Evolutionary conservation across 2,329 filamentous ascomycete genomes (phyloP).

Genomic region (Exophiala sideris): DNA sequence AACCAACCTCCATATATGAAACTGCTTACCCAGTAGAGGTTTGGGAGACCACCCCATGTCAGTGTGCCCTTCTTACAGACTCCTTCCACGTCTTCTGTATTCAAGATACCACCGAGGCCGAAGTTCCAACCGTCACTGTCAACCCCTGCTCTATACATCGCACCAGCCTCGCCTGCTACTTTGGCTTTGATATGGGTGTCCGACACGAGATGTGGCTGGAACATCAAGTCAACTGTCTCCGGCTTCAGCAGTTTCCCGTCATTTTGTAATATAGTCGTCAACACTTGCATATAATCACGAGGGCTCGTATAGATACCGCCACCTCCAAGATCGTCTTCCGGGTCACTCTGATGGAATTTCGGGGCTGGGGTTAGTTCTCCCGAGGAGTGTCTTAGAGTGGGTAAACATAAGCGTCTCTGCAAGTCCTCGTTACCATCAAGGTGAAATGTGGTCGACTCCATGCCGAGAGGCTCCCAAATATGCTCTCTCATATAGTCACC

Average conservation of each 20-base stretch:
- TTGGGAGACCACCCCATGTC: conserved; percentile 29
- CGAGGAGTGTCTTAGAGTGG: conserved; percentile 40
- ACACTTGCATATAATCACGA: conserved; percentile 32
- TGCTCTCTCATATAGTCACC: conserved; percentile 44
- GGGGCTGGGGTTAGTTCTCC: conserved; percentile 36
- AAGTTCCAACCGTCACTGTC: conserved; percentile 16
- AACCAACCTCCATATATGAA: not conserved
- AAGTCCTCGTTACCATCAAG: conserved; percentile 9
- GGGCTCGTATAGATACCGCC: conserved; percentile 41
- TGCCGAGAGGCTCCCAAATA: conserved; percentile 46
- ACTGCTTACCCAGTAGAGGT: conserved; percentile 23
- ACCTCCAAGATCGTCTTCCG: conserved; percentile 44
- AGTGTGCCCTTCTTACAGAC: conserved; percentile 21
- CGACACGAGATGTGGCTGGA: conserved; percentile 18
- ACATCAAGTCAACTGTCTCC: conserved; percentile 25
- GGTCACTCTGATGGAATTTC: conserved; percentile 38
- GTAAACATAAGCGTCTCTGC: conserved; percentile 27
- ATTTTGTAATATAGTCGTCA: conserved; percentile 32
- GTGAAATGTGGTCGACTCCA: conserved; percentile 30
- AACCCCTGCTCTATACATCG: conserved; percentile 10
- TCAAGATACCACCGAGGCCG: conserved; percentile 17
- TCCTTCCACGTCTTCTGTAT: conserved; percentile 16
- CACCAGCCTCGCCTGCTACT: not conserved
- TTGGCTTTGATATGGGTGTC: not conserved
- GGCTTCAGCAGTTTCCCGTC: conserved; percentile 32